Percentiles rank a stretch among this genome's conserved stretches.
phyloP scores from a whole-genome alignment of 257 asterid genomes.

The Handroanthus guayacan region DNA sequence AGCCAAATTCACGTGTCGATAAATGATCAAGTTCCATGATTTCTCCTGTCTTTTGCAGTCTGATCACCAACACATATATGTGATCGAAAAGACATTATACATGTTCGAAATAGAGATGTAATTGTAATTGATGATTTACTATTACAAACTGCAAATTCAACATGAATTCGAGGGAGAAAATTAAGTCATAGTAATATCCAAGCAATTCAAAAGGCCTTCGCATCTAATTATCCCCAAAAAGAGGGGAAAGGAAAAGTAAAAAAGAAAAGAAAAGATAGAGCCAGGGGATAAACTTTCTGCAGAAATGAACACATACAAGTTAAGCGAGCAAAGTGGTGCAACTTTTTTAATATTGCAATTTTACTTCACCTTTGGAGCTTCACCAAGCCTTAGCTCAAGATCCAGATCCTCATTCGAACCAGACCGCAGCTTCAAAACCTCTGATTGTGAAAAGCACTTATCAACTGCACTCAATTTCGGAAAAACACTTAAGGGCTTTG shows the following conservation, averaged over 20 bases:
- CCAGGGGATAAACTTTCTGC: slow-evolving; percentile 13
- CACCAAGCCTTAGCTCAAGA: slow-evolving; percentile 95
- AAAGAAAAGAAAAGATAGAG: neutral
- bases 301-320: slow-evolving; percentile 37
- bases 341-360: neutral
- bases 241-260: neutral
- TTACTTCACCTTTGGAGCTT: slow-evolving; percentile 63
- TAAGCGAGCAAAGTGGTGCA: slow-evolving; percentile 14
- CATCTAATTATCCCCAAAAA: neutral
- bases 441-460: slow-evolving; percentile 39
- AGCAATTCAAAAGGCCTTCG: slow-evolving; percentile 25
- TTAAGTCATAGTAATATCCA: slow-evolving; percentile 25
- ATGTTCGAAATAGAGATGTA: neutral
- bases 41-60: neutral
- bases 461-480: slow-evolving; percentile 48
- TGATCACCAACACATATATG: too few species aligned
- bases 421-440: slow-evolving; percentile 43
- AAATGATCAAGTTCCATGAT: neutral
- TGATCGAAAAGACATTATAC: slow-evolving; percentile 6
- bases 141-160: slow-evolving; percentile 40
- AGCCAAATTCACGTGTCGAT: neutral
- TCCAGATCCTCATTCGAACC: slow-evolving; percentile 65
- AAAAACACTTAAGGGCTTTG: slow-evolving; percentile 40
- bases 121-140: slow-evolving; percentile 25
- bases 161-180: slow-evolving; percentile 25